Evolutionary conservation across 768 basidiomycete species (phyloP), one percentile per base, ranked within the genome.

Genomic region (Trametes villosa): DNA sequence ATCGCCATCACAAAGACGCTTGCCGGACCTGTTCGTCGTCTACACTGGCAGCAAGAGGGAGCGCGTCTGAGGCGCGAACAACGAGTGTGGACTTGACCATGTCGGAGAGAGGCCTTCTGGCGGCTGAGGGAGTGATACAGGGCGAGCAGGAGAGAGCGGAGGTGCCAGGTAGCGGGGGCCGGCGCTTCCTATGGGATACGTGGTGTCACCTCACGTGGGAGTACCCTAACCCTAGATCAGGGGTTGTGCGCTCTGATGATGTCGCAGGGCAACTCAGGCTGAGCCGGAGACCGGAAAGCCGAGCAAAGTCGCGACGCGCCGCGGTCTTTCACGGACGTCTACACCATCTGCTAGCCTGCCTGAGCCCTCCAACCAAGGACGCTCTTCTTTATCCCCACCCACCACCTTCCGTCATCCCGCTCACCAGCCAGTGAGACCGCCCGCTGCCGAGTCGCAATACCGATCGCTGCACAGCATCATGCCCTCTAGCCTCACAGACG

Each of bases 31-130:
- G 88, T 74, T 98, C 96, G 71, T 98, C 97, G 71, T 99, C 97
- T 13, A 98, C 97, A 65, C 91, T 96, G 1, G 96, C 95, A 15
- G 96, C 94, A 15, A 98, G 82, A 17, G 96, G 96, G 22, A 98
- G 82, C 26, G 90, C 91, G 74, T 95, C 93, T 11, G 85, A 86
- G 26, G 91, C 93, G 59, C 93, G 82, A 18, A 91, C 92, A 68
- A 95, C 86, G 62, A 90, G 87, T 27, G 93, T 95, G 62, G 93
- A 91, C 61, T 87, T 86, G 62, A 95, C 93, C 93, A 95, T 95
- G 64, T 55, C 67, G 47, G 31, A 60, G 41, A 36, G 24, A n/a
- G 31, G 9, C 4, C 22, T 50, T 33, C 29, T 8, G 22, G 47
- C 22, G 46, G 29, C 18, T 20, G 46, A 20, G 18, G 30, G 40